Evolutionary conservation across 2,329 filamentous ascomycete genomes (phyloP), one percentile per base, ranked within the genome.

Genomic region (Lachnellula willkommii): DNA sequence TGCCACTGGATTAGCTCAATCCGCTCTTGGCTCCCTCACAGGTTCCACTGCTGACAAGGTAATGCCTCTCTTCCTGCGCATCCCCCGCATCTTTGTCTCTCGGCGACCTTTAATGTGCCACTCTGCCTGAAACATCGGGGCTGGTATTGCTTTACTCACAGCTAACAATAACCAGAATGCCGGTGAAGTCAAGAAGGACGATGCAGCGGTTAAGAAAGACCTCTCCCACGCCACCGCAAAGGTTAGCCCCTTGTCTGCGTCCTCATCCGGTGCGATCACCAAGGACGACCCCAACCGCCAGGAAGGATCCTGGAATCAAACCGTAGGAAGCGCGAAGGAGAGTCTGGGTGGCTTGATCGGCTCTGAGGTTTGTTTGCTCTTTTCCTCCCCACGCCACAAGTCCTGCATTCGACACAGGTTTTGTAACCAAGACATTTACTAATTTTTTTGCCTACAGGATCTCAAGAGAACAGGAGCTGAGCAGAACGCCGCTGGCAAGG

Each of bases 251-350:
- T 77, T 85, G 69, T 83, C 85, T 24, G 79, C 89, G 56, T 86
- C 86, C 11, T 77, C 85, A 50, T 81, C 83, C 0, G 90, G 90
- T 48, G 87, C 84, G 37, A 76, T 88, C 49, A 80, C 85, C 60
- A 79, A 82, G 63, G 90, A 96, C 72, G 78, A 89, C 72, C 77
- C 85, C 11, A 78, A 93, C 70, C 89, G 91, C 62, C 75, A 79
- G 22, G 70, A 82, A 17, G 92, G 93, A 45, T 79, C 80, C 17
- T 95, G 88, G 85, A 90, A 96, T 76, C 92, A 96, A 75, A 95
- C 90, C 5, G 69, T 92, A n/a, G 93, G 92, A 52, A 82, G 87
- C 1, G 85, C 85, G 45, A 96, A 96, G 77, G 90, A 96, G 71
- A 77, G 85, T 4, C 61, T 94, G 1, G 93, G 93, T 56, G 85